Evolutionary conservation across 192 early-diverging fungal genomes (phyloP).

Genomic region (Coemansia sp.): DNA sequence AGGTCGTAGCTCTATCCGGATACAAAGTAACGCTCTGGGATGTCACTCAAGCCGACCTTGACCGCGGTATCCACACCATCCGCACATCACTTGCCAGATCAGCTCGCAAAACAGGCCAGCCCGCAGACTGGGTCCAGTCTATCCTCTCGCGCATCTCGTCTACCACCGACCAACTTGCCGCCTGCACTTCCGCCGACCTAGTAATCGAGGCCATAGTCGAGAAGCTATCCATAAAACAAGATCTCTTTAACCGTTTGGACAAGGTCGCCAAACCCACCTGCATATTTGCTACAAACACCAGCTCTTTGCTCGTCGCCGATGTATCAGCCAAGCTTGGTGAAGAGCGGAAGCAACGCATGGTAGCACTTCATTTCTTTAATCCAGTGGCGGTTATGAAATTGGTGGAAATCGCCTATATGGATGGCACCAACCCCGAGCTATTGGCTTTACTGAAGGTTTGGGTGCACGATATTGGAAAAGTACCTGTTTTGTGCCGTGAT

Average conservation of each 20-base stretch:
- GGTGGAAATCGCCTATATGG: conserved; percentile 62
- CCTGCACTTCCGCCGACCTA: conserved; percentile 68
- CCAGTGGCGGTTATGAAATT: conserved; percentile 69
- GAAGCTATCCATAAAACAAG: conserved; percentile 78
- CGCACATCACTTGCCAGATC: conserved; percentile 70
- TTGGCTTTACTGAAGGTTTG: conserved; percentile 51
- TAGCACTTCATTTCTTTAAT: conserved; percentile 69
- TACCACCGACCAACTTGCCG: conserved; percentile 64
- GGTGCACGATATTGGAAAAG: conserved; percentile 58
- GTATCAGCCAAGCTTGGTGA: conserved; percentile 56
- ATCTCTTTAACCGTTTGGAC: conserved; percentile 72
- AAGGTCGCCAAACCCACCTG: conserved; percentile 64
- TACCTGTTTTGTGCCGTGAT: conserved; percentile 65
- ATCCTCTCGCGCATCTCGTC: conserved; percentile 65
- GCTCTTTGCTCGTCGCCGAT: conserved; percentile 76
- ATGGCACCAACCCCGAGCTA: conserved; percentile 36
- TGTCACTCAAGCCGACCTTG: conserved; percentile 63
- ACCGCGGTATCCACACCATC: conserved; percentile 80
- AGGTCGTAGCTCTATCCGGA: conserved; percentile 76
- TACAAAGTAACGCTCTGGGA: conserved; percentile 84
- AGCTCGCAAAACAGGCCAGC: conserved; percentile 78
- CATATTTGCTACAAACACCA: conserved; percentile 90
- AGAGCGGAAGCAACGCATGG: conserved; percentile 38
- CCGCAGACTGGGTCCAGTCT: conserved; percentile 68
- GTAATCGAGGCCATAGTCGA: conserved; percentile 93